Conservation (phyloP, 1,139 yeast genomes). For the Yamadazyma conglobata region DNA sequence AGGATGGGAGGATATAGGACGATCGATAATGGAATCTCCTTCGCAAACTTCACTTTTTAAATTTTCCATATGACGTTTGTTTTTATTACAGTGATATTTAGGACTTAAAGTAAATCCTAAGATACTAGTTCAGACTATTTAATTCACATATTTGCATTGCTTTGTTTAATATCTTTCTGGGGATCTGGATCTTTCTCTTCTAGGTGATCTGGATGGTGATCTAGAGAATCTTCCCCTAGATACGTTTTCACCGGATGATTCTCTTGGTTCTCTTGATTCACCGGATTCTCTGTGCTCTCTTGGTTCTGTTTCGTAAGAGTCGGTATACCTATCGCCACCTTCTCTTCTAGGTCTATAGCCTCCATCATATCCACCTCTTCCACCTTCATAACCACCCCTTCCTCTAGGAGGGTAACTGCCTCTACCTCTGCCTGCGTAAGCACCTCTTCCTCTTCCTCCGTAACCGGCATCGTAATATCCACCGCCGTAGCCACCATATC, state of each 20-base stretch:
- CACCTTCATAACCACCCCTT: slow-evolving; percentile 13
- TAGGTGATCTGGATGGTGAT: slow-evolving; percentile 42
- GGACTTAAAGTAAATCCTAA: too few relatives aligned
- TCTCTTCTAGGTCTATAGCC: slow-evolving; percentile 14
- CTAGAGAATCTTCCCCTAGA: slow-evolving; percentile 26
- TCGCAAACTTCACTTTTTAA: too few relatives aligned
- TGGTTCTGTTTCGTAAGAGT: slow-evolving; percentile 6
- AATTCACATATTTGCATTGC: too few relatives aligned
- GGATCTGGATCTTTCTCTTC: slow-evolving; percentile 40
- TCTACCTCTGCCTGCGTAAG: slow-evolving; percentile 14
- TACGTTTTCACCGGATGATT: slow-evolving; percentile 6
- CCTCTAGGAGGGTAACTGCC: slow-evolving; percentile 14
- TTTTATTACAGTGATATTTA: too few relatives aligned
- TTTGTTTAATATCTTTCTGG: slow-evolving; percentile 26
- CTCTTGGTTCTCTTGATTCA: slow-evolving; percentile 11
- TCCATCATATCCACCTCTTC: slow-evolving; percentile 11
- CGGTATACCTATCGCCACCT: slow-evolving; percentile 15
- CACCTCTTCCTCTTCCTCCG: slow-evolving; percentile 16
- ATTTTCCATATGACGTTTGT: too few relatives aligned
- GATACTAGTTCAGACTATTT: too few relatives aligned
- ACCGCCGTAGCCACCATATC: slow-evolving; percentile 17
- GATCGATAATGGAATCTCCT: slow-evolving; percentile 1
- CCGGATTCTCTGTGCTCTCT: slow-evolving; percentile 9
- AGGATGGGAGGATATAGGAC: slow-evolving; percentile 10
- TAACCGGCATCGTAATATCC: slow-evolving; percentile 18